Evolutionary conservation across 192 early-diverging fungal species (phyloP).

Genomic region (Cetraspora pellucida): DNA sequence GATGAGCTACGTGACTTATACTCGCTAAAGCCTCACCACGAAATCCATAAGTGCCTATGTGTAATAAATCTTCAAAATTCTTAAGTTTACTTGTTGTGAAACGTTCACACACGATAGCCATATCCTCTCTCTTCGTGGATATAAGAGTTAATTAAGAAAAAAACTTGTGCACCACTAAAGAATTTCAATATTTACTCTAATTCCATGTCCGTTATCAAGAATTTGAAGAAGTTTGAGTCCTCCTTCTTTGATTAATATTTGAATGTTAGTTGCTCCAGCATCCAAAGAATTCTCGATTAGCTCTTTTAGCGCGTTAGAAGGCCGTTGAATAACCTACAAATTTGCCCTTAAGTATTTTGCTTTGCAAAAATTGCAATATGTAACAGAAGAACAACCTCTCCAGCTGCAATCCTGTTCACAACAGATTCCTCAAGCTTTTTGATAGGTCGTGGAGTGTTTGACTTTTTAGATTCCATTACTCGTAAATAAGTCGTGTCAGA

Average conservation of each 20-base stretch:
- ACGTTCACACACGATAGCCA: conserved; percentile 89
- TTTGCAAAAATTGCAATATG: not conserved
- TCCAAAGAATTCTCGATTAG: conserved; percentile 96
- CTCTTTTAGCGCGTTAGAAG: conserved; percentile 96
- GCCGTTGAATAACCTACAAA: conserved; percentile 87
- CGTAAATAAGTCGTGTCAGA: too few species aligned
- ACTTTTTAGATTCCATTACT: not conserved
- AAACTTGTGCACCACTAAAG: not conserved
- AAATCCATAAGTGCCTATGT: conserved; percentile 93
- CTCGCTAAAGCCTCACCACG: conserved; percentile 97
- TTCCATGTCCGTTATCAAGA: conserved; percentile 94
- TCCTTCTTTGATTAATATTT: conserved; percentile 84
- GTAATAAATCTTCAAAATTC: conserved; percentile 80
- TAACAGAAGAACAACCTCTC: conserved; percentile 64
- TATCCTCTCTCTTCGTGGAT: conserved; percentile 70
- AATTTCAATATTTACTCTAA: conserved; percentile 50
- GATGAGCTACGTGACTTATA: conserved; percentile 92
- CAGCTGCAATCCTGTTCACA: conserved; percentile 96
- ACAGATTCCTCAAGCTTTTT: conserved; percentile 82
- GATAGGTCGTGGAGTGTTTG: conserved; percentile 54
- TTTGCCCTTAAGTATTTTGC: not conserved
- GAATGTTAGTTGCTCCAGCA: conserved; percentile 85
- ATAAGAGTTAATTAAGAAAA: not conserved
- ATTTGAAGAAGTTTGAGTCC: conserved; percentile 94
- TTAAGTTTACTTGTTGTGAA: conserved; percentile 95